Conservation (phyloP, 805 yeast species). For the Wickerhamomyces tratensis region DNA sequence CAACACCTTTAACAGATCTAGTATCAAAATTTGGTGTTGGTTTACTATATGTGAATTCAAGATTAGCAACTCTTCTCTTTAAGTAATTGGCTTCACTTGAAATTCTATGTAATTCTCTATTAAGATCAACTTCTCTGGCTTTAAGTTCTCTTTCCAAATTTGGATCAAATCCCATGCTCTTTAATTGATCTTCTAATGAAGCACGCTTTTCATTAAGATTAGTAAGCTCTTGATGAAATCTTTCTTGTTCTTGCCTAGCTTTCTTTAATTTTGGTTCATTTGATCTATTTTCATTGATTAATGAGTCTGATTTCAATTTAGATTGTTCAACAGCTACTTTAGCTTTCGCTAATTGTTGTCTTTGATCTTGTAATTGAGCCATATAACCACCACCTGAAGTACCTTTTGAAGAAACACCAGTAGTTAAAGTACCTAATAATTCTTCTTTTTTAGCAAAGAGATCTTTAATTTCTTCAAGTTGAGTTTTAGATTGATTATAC, state of each 20-base stretch:
- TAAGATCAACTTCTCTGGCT: slow-evolving; percentile 32
- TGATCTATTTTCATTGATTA: slow-evolving; percentile 37
- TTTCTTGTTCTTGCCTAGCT: slow-evolving; percentile 42
- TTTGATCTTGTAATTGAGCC: slow-evolving; percentile 58
- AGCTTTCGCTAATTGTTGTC: slow-evolving; percentile 41
- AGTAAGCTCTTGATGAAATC: slow-evolving; percentile 32
- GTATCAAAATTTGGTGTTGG: slow-evolving; percentile 57
- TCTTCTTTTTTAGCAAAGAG: slow-evolving; percentile 60
- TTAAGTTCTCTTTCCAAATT: slow-evolving; percentile 32
- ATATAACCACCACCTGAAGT: slow-evolving; percentile 66
- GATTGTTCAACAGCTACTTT: slow-evolving; percentile 50
- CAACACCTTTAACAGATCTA: slow-evolving; percentile 71
- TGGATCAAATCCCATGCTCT: slow-evolving; percentile 49
- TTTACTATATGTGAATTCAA: slow-evolving; percentile 64
- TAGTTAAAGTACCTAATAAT: slow-evolving; percentile 66
- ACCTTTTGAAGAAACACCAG: slow-evolving; percentile 86
- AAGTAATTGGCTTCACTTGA: slow-evolving; percentile 41
- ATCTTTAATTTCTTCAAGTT: slow-evolving; percentile 35
- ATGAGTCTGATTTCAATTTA: slow-evolving; percentile 46
- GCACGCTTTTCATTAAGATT: slow-evolving; percentile 28
- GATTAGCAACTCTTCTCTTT: slow-evolving; percentile 55
- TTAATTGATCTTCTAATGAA: slow-evolving; percentile 31
- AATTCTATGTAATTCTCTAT: slow-evolving; percentile 33
- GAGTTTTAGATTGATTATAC: slow-evolving; percentile 32
- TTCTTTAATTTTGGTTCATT: slow-evolving; percentile 37